Base-by-base conservation (phyloP, 331 rosid genomes). In the Arachis monticola region DNA sequence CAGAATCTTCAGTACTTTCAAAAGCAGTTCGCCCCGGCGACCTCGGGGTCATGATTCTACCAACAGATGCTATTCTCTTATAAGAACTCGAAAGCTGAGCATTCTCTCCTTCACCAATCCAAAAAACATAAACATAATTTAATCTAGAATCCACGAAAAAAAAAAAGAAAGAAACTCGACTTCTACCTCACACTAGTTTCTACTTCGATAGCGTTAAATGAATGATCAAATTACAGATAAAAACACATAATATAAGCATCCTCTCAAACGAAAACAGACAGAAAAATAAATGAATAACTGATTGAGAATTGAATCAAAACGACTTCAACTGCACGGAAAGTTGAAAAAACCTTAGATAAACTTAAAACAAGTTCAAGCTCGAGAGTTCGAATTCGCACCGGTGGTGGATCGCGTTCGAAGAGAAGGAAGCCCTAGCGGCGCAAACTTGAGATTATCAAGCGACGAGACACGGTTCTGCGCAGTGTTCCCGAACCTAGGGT, bases 1-100 rank as follows among this genome's bases (percentile, higher is more conserved):
- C 97, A 68, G 97, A 91, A 74, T 87, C 95, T 45, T 68, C 95
- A 1, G 80, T 78, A 78, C 73, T 74, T 22, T 83, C 89, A 50
- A 81, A 88, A 0, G 84, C 47, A 75, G 71, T 85, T 14, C 87
- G 75, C 27, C 79, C 82, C 2, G 88, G 92, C 22, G 97, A 89
- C 31, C 88, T 87, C 32, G 92, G 90, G 44, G 90, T 86, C 72
- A 42, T 76, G 12, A 86, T 70, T 81, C 95, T 87, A 67, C 90
- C 87, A 35, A 87, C 79, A 7, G 95, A 86, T 7, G 76, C 81
- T 70, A 87, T 83, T 75, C 91, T 86, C 65, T 85, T 77, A 62
- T 80, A 79, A 3, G 88, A 82, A 80, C 70, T 27, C 50, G 87
- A 78, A 78, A 76, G 79, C 11, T 76, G 87, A 50, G 60, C 64